Evolutionary conservation across 768 basidiomycete species (phyloP).

Genomic region (Termitomyces titanicus): DNA sequence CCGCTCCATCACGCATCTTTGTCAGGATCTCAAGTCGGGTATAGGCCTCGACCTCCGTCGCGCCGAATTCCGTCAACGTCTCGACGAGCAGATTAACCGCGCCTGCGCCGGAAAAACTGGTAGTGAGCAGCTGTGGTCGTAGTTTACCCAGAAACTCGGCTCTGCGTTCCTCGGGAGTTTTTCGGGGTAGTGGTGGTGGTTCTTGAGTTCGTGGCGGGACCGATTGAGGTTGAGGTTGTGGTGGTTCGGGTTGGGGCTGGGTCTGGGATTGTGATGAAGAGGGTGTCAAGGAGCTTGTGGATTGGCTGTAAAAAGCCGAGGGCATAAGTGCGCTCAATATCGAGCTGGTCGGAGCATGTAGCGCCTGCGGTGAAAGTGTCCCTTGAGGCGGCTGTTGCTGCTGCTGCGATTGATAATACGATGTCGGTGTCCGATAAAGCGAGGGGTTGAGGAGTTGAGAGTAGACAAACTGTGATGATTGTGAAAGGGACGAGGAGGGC

Average conservation of each 20-base stretch:
- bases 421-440: conserved; percentile 19
- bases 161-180: conserved; percentile 50
- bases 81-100: conserved; percentile 62
- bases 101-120: conserved; percentile 63
- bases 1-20: conserved; percentile 79
- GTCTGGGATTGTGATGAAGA: neutral
- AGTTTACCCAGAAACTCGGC: conserved; percentile 50
- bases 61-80: conserved; percentile 56
- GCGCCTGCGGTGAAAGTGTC: conserved; percentile 67
- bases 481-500: conserved; percentile 35
- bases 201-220: conserved; percentile 8
- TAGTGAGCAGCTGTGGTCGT: conserved; percentile 52
- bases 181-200: conserved; percentile 19
- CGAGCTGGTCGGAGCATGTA: conserved; percentile 55
- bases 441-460: conserved; percentile 37
- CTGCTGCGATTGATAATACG: conserved; percentile 27
- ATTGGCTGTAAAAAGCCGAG: conserved; percentile 26
- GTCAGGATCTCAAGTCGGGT: conserved; percentile 73
- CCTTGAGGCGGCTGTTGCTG: conserved; percentile 42
- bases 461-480: conserved; percentile 34
- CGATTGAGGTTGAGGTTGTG: conserved; percentile 10
- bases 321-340: conserved; percentile 35
- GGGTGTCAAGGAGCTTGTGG: neutral
- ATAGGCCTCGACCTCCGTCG: conserved; percentile 58
- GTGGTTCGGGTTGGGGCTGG: conserved; percentile 15